Conservation (phyloP, 495 filamentous ascomycete genomes). For the Penicillium pulvis region DNA sequence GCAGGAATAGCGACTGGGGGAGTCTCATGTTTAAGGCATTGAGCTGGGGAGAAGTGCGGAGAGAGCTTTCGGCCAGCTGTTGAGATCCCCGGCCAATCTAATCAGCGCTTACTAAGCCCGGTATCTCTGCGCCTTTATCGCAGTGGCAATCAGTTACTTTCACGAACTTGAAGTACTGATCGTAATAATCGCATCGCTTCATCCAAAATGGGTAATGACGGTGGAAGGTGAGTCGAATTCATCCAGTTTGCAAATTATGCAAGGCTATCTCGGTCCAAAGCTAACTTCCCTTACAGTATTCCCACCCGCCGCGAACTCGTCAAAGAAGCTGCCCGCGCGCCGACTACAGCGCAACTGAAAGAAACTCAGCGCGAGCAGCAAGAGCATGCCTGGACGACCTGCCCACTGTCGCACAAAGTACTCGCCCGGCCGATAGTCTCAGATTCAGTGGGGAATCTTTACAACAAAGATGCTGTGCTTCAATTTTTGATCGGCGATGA, state of each 20-base stretch:
- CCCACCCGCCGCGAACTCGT: constrained; percentile 95
- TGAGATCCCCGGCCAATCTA: constrained; percentile 24
- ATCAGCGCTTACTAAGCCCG: constrained; percentile 33
- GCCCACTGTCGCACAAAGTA: constrained; percentile 78
- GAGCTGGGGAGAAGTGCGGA: constrained; percentile 37
- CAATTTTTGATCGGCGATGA: constrained; percentile 73
- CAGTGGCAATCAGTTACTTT: constrained; percentile 22
- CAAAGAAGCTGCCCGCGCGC: constrained; percentile 77
- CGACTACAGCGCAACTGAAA: constrained; percentile 87
- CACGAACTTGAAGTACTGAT: background rate
- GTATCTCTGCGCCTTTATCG: constrained; percentile 26
- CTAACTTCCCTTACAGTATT: constrained; percentile 55
- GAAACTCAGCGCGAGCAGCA: constrained; percentile 81
- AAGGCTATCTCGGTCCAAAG: background rate
- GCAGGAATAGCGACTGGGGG: constrained; percentile 42
- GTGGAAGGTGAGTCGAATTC: constrained; percentile 60
- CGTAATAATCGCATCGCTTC: constrained; percentile 3
- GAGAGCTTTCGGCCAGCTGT: constrained; percentile 47
- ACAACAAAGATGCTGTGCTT: constrained; percentile 92
- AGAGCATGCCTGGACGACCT: constrained; percentile 81
- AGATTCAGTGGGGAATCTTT: constrained; percentile 81
- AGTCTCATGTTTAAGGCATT: constrained; percentile 50
- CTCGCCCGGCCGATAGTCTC: constrained; percentile 77
- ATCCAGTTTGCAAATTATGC: background rate
- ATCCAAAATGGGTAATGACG: constrained; percentile 89